Evolutionary conservation across 768 basidiomycete species (phyloP).

Genomic region (Kondoa subrosea): DNA sequence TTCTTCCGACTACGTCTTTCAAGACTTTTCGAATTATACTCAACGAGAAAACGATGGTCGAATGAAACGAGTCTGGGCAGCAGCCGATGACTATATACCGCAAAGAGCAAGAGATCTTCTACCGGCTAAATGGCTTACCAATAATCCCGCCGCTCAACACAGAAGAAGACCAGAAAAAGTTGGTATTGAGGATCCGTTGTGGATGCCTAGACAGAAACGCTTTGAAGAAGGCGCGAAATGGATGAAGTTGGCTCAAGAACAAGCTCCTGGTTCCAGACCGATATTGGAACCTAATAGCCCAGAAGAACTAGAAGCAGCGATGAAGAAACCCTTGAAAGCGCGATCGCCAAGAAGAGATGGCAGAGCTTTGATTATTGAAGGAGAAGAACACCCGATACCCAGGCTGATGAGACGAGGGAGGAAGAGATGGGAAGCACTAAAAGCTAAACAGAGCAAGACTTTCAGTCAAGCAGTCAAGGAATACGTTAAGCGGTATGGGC

Average conservation of each 20-base stretch:
- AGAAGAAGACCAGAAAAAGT: neutral
- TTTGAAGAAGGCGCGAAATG: neutral
- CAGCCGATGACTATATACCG: conserved; percentile 9
- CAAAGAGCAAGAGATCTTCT: conserved; percentile 4
- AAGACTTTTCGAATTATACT: conserved; percentile 22
- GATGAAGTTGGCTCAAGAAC: no score
- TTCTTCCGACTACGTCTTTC: conserved; percentile 19
- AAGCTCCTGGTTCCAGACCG: neutral
- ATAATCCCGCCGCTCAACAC: neutral
- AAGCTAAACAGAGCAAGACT: conserved; percentile 63
- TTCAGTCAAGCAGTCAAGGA: conserved; percentile 60
- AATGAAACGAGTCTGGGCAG: neutral
- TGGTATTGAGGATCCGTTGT: neutral
- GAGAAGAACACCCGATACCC: conserved; percentile 37
- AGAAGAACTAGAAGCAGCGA: neutral
- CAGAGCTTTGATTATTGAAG: conserved; percentile 22
- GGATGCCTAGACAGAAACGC: neutral
- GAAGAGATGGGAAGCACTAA: conserved; percentile 37
- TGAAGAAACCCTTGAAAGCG: neutral
- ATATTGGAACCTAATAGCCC: neutral
- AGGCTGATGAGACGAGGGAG: conserved; percentile 37
- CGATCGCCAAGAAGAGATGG: conserved; percentile 7
- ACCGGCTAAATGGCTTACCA: neutral
- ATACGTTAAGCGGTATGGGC: conserved; percentile 58
- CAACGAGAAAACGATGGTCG: conserved; percentile 18